These are phyloP conservation scores for Staphylotrichum longicolle DNA, from an alignment of 495 filamentous ascomycete species.

Conservation along the genomic window DNA sequence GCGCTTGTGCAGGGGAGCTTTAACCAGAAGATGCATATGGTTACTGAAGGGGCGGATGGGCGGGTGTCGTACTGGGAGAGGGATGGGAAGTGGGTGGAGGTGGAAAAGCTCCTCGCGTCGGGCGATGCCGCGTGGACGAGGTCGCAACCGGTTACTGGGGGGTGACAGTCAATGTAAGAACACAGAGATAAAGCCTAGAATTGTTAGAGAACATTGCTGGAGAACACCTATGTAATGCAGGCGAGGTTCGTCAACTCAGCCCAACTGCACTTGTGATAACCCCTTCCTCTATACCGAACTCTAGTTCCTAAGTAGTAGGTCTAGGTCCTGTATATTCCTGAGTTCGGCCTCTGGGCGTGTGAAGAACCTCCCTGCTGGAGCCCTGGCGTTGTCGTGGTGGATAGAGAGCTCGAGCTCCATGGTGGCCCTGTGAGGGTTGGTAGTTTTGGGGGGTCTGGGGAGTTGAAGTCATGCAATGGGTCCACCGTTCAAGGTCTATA, in stretches of 20 bases:
- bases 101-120: conserved; percentile 5
- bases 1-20: conserved; percentile 26
- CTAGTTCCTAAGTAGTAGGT: no score
- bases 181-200: background rate
- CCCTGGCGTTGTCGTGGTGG: no score
- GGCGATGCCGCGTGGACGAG: conserved; percentile 4
- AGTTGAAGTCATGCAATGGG: background rate
- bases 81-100: conserved; percentile 14
- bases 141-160: conserved; percentile 7
- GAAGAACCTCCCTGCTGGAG: no score
- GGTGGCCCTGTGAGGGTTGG: no score
- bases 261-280: no score
- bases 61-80: conserved; percentile 16
- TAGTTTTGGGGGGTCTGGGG: background rate
- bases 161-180: background rate
- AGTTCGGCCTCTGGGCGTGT: no score
- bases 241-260: no score
- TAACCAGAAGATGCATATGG: conserved; percentile 16
- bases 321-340: no score
- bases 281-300: no score
- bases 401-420: no score
- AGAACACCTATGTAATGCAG: no score
- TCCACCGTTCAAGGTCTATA: background rate
- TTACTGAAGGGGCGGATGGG: conserved; percentile 16
- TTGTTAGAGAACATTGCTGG: no score